phyloP scores from a whole-genome alignment of 1,284 basidiomycete genomes.

The Heterobasidion annosum region DNA sequence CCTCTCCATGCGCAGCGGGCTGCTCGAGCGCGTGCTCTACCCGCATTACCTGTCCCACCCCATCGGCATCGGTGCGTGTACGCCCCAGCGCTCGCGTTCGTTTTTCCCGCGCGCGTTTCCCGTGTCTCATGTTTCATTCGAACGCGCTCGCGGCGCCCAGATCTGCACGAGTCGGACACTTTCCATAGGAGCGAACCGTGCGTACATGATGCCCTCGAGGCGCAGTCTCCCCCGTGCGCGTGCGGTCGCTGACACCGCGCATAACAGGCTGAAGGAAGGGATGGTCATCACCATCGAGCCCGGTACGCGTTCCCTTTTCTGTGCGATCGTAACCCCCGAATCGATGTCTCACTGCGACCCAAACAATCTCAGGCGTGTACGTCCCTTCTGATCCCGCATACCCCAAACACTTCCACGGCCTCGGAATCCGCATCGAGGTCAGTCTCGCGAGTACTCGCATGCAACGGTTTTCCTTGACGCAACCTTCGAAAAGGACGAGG shows the following conservation, averaged over 20 bases:
- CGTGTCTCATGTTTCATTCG: neutral
- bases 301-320: constrained; percentile 26
- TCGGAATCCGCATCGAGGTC: constrained; percentile 80
- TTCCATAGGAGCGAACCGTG: constrained; percentile 35
- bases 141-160: constrained; percentile 24
- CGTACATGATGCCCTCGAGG: constrained; percentile 9
- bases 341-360: neutral
- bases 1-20: constrained; percentile 37
- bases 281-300: constrained; percentile 89
- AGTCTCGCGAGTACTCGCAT: neutral
- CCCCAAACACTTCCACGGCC: constrained; percentile 81
- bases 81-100: neutral
- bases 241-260: neutral
- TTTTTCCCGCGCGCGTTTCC: constrained; percentile 3
- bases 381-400: constrained; percentile 73
- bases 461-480: neutral
- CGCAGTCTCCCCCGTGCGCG: too few relatives aligned
- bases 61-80: constrained; percentile 65
- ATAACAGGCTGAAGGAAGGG: constrained; percentile 52
- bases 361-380: constrained; percentile 51
- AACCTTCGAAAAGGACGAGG: constrained; percentile 50
- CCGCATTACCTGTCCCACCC: constrained; percentile 86
- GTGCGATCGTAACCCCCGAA: neutral
- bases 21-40: constrained; percentile 72
- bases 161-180: constrained; percentile 69